Conservation (phyloP, 768 basidiomycete species). For the Rhizopogon rudus region DNA sequence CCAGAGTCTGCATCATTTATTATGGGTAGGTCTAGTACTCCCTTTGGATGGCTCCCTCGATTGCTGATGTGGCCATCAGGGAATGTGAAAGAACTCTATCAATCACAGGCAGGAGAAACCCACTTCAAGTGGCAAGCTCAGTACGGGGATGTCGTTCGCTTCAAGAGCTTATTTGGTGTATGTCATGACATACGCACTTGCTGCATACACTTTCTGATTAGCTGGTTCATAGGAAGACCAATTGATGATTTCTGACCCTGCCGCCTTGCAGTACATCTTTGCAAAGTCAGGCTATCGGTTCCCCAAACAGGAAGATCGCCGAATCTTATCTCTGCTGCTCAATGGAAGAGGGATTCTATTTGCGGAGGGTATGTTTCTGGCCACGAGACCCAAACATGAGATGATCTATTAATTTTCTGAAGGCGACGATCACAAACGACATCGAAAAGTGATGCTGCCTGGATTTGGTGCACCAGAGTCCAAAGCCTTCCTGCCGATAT, state of each 20-base stretch:
- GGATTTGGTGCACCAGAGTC: constrained; percentile 50
- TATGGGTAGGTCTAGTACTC: constrained; percentile 2
- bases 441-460: constrained; percentile 49
- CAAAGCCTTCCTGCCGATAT: constrained; percentile 46
- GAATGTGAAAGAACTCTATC: constrained; percentile 11
- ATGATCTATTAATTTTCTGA: background rate
- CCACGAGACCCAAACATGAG: constrained; percentile 10
- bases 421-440: constrained; percentile 44
- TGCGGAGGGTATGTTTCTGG: constrained; percentile 32
- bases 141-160: constrained; percentile 12
- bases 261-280: constrained; percentile 35
- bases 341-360: constrained; percentile 32
- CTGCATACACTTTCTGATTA: constrained; percentile 4
- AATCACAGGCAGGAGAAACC: constrained; percentile 9
- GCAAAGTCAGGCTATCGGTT: constrained; percentile 40
- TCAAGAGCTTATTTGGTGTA: constrained; percentile 11
- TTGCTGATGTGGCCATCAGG: background rate
- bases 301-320: constrained; percentile 28
- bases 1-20: constrained; percentile 5
- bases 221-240: constrained; percentile 33
- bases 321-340: constrained; percentile 8
- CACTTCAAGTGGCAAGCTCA: constrained; percentile 14
- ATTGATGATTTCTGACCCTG: constrained; percentile 43
- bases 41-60: background rate
- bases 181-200: background rate